Conservation (phyloP, 768 basidiomycete genomes). For the Leccinum sublutescens region DNA sequence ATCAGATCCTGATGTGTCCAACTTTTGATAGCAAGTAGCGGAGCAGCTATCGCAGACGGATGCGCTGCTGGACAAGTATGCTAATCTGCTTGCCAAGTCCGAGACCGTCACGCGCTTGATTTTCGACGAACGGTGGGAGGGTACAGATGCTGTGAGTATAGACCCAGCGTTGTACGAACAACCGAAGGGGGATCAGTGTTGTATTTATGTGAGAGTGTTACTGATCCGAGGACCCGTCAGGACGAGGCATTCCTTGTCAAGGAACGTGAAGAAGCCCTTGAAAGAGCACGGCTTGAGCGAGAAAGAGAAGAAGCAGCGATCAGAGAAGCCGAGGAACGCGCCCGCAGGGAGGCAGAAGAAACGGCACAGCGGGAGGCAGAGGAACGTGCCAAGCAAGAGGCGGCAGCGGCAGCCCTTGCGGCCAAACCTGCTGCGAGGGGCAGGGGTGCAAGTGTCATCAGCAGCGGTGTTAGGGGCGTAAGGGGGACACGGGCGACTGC, state of each 20-base stretch:
- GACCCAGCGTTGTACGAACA: neutral
- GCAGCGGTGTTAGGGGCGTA: conserved; percentile 67
- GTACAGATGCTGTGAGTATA: conserved; percentile 63
- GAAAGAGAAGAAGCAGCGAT: conserved; percentile 35
- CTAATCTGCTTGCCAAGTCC: conserved; percentile 63
- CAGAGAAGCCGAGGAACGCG: conserved; percentile 40
- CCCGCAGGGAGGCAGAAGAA: conserved; percentile 31
- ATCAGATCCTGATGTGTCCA: neutral
- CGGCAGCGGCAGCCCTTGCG: conserved; percentile 38
- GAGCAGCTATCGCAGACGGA: conserved; percentile 70
- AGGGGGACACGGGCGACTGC: conserved; percentile 63
- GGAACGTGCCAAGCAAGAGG: conserved; percentile 49
- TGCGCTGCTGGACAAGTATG: conserved; percentile 72
- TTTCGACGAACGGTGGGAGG: conserved; percentile 75
- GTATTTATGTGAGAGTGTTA: neutral
- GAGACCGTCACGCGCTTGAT: conserved; percentile 67
- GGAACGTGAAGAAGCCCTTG: conserved; percentile 36
- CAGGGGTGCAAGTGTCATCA: conserved; percentile 44
- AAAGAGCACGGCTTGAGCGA: conserved; percentile 35
- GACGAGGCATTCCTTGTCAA: conserved; percentile 56
- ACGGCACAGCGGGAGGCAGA: conserved; percentile 44
- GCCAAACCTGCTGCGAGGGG: conserved; percentile 31
- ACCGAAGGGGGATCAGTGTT: neutral
- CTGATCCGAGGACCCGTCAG: conserved; percentile 33
- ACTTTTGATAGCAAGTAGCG: conserved; percentile 54